These are phyloP conservation scores for Fomitopsis pinicola DNA, from an alignment of 1,284 basidiomycete genomes.

Conservation along the genomic window DNA sequence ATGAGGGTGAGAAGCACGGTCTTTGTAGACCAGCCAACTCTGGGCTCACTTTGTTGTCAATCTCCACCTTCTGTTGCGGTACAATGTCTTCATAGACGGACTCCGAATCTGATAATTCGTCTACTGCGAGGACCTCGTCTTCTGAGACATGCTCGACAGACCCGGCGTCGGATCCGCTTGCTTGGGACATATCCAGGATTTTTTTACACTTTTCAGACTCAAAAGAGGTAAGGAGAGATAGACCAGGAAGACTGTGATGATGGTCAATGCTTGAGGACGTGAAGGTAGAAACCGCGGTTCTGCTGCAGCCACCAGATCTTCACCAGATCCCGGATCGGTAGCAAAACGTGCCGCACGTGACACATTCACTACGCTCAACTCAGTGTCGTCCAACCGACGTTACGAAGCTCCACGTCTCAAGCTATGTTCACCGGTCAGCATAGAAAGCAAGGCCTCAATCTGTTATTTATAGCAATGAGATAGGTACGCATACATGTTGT, in stretches of 20 bases:
- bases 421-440: too few species aligned
- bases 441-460: too few species aligned
- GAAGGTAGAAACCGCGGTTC: too few species aligned
- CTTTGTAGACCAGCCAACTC: background rate
- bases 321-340: background rate
- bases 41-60: constrained; percentile 73
- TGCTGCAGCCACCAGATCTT: too few species aligned
- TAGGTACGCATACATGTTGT: too few species aligned
- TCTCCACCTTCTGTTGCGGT: constrained; percentile 76
- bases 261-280: background rate
- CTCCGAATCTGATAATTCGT: constrained; percentile 52
- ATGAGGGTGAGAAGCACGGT: background rate
- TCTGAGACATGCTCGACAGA: constrained; percentile 9
- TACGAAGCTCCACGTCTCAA: too few species aligned
- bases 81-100: constrained; percentile 75
- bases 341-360: background rate
- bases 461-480: too few species aligned
- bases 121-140: constrained; percentile 38
- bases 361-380: too few species aligned
- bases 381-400: too few species aligned
- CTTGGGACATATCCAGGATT: background rate
- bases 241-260: background rate
- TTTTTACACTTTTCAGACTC: too few species aligned
- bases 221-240: too few species aligned
- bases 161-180: background rate